phyloP scores from a whole-genome alignment of 176 grass and related monocot species.

The Canna indica region DNA sequence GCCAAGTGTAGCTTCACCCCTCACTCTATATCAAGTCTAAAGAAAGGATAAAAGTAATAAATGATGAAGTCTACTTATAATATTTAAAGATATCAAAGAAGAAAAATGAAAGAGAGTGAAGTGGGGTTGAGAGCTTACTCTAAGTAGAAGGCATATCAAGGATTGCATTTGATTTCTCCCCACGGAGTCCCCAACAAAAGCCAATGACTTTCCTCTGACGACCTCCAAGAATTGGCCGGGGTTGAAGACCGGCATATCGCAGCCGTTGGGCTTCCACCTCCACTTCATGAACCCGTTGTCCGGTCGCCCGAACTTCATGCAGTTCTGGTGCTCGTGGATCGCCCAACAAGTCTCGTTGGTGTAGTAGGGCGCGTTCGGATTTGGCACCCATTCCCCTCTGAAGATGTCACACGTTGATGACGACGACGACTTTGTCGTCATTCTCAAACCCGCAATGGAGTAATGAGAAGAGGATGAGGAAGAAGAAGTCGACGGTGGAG shows the following conservation, averaged over 20 bases:
- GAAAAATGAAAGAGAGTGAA: too few species aligned
- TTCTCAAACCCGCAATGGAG: background rate
- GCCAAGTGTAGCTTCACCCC: too few species aligned
- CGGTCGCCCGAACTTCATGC: constrained; percentile 17
- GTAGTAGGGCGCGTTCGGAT: constrained; percentile 17
- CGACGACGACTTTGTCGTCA: background rate
- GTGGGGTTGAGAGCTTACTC: background rate
- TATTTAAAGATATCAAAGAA: too few species aligned
- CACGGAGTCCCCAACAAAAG: constrained; percentile 12
- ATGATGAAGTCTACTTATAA: too few species aligned
- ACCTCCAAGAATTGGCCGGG: constrained; percentile 19
- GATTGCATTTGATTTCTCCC: constrained; percentile 18
- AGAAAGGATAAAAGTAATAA: too few species aligned
- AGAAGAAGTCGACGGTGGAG: background rate
- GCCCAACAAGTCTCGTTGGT: constrained; percentile 19
- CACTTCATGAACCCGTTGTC: constrained; percentile 15
- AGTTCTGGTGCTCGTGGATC: constrained; percentile 19
- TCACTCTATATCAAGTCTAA: too few species aligned
- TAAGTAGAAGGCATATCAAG: constrained; percentile 6
- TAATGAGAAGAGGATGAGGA: background rate
- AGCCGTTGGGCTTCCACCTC: constrained; percentile 17
- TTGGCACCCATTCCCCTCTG: constrained; percentile 11
- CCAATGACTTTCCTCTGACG: constrained; percentile 12
- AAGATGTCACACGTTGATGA: constrained; percentile 7
- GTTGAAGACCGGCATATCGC: constrained; percentile 18